phyloP scores from a whole-genome alignment of 768 basidiomycete species.

The Lepiota brunneoincarnata region DNA sequence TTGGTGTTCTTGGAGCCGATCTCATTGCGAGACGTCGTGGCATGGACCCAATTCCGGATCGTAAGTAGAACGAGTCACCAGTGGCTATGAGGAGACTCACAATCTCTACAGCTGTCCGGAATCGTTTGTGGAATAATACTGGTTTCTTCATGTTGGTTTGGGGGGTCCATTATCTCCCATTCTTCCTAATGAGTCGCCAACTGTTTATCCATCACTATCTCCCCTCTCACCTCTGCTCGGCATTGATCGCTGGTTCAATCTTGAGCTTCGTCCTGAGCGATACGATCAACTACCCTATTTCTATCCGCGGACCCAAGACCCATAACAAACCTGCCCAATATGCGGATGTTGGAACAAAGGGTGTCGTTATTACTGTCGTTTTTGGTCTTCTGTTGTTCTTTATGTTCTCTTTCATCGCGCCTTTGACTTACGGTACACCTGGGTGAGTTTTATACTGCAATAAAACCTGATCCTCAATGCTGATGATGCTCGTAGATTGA shows the following conservation, averaged over 20 bases:
- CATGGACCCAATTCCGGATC: constrained; percentile 80
- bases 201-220: constrained; percentile 98
- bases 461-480: constrained; percentile 8
- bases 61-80: constrained; percentile 49
- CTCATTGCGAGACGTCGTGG: constrained; percentile 83
- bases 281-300: constrained; percentile 89
- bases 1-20: constrained; percentile 90
- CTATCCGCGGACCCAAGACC: constrained; percentile 67
- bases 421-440: constrained; percentile 95
- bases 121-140: constrained; percentile 91
- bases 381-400: constrained; percentile 61
- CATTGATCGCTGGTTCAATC: constrained; percentile 88
- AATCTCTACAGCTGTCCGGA: constrained; percentile 68
- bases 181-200: constrained; percentile 97
- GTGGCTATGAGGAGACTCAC: neutral
- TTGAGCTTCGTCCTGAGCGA: constrained; percentile 90
- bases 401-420: constrained; percentile 75
- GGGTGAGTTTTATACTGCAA: constrained; percentile 56
- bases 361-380: constrained; percentile 57
- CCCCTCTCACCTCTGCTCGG: constrained; percentile 91
- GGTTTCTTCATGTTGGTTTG: constrained; percentile 96
- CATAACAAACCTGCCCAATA: constrained; percentile 52
- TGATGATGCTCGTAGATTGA: constrained; percentile 51
- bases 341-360: constrained; percentile 77
- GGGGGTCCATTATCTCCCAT: constrained; percentile 94